Evolutionary conservation across 495 filamentous ascomycete species (phyloP), one percentile per base, ranked within the genome.

Genomic region (Podospora australis): DNA sequence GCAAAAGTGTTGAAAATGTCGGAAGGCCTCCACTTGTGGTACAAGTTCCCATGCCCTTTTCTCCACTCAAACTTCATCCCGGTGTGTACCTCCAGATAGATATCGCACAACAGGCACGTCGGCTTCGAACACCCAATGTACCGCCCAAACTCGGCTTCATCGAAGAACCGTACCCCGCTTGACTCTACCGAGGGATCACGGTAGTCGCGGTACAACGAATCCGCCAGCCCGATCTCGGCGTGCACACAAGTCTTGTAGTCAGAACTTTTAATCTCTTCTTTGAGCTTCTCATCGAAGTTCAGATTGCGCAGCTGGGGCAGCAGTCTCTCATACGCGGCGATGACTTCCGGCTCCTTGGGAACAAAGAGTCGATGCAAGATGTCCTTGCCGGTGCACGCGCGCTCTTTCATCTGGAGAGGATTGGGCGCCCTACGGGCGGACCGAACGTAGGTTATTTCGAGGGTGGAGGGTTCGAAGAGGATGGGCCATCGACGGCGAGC

Each of bases 41-140:
- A 64, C 17, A 62, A 36, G 34, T 59, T 62, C 3, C 43, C 45
- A 36, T 62, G 58, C 0, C 40, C 17, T 13, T 25, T 26, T 4
- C 60, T 46, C 25, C 51, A 16, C 25, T 52, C 25, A 5, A 62
- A 23, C 13, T 39, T 35, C 2, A 46, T 39, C n/a, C n/a, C 0
- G 41, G 32, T 4, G 20, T 49, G 49, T 2, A 38, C 23, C 1
- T 45, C 40, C 36, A 64, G 62, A 44, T 57, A 62, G 19, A 52
- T 41, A 19, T 54, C 25, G 44, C 61, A 64, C 4, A 64, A 39
- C 22, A 45, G 30, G 49, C 61, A 64, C 3, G 56, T 59, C 13
- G 58, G 61, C 38, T 64, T 64, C 48, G 55, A 59, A 11, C 40
- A 39, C 32, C 61, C 61, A 14, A 64, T 62, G 26, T 62, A 64